Evolutionary conservation across 345 rosid genomes (phyloP).

Genomic region (Corymbia maculata): DNA sequence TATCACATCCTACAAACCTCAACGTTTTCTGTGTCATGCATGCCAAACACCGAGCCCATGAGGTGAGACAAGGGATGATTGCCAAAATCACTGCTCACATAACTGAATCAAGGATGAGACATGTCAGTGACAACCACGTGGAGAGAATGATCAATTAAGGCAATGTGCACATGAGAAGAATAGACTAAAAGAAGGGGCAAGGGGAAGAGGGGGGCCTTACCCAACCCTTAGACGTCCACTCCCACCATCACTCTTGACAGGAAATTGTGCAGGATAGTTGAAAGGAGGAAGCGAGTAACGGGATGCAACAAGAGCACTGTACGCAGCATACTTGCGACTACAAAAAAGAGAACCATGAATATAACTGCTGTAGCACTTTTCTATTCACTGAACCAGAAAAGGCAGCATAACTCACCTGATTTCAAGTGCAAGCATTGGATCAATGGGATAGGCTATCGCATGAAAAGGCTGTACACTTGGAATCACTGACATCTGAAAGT

Average conservation of each 20-base stretch:
- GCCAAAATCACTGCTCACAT: constrained; percentile 96
- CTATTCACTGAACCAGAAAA: neutral
- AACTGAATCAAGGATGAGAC: neutral
- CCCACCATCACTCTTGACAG: constrained; percentile 54
- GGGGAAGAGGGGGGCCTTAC: constrained; percentile 4
- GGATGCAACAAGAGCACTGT: constrained; percentile 80
- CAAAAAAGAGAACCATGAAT: neutral
- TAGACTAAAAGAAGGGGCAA: neutral
- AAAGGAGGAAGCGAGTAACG: constrained; percentile 78
- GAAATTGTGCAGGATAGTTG: constrained; percentile 54
- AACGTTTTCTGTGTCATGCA: constrained; percentile 79
- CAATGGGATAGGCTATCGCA: constrained; percentile 97
- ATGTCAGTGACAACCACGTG: neutral
- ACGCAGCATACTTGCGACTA: constrained; percentile 95
- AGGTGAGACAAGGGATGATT: constrained; percentile 98
- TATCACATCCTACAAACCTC: constrained; percentile 42
- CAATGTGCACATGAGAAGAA: neutral
- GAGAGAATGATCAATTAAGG: neutral
- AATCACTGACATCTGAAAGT: constrained; percentile 68
- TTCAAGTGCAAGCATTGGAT: constrained; percentile 90
- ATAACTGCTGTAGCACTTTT: neutral
- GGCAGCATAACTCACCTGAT: constrained; percentile 47
- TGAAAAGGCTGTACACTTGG: constrained; percentile 99
- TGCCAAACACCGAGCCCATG: constrained; percentile 98
- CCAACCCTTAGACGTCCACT: constrained; percentile 77